These are phyloP conservation scores for Zea luxurians DNA, from an alignment of 176 grass and related monocot genomes.

Conservation along the genomic window DNA sequence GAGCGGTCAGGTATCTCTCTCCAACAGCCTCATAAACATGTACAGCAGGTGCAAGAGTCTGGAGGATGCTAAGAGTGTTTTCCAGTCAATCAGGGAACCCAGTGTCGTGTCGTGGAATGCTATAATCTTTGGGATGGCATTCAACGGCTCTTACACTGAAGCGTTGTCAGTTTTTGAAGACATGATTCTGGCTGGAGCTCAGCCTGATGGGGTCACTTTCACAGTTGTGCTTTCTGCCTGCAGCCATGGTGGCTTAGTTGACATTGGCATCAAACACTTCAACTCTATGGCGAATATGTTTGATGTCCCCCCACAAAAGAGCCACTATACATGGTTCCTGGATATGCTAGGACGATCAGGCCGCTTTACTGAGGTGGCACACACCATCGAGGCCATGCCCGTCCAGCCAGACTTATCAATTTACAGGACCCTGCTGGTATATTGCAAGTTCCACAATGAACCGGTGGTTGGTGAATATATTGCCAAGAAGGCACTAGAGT, in stretches of 20 bases:
- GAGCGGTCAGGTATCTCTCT: slow-evolving; percentile 52
- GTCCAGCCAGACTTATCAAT: slow-evolving; percentile 38
- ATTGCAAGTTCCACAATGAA: slow-evolving; percentile 40
- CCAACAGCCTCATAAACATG: slow-evolving; percentile 79
- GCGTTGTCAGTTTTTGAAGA: slow-evolving; percentile 76
- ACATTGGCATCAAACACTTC: slow-evolving; percentile 70
- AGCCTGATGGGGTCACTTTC: slow-evolving; percentile 71
- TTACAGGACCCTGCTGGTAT: slow-evolving; percentile 38
- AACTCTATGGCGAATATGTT: slow-evolving; percentile 55
- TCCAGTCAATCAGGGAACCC: slow-evolving; percentile 58
- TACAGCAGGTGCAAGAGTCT: slow-evolving; percentile 76
- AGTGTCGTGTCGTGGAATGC: slow-evolving; percentile 72
- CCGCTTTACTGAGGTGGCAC: slow-evolving; percentile 57
- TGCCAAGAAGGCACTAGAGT: slow-evolving; percentile 38
- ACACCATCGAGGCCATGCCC: slow-evolving; percentile 47
- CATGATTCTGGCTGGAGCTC: slow-evolving; percentile 57
- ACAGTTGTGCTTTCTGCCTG: slow-evolving; percentile 63
- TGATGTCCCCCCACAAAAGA: slow-evolving; percentile 55
- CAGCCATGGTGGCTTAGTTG: slow-evolving; percentile 45
- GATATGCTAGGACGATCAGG: slow-evolving; percentile 70
- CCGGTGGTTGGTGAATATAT: neutral
- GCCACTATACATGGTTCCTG: slow-evolving; percentile 65
- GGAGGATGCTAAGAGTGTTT: slow-evolving; percentile 57
- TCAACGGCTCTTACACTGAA: slow-evolving; percentile 42
- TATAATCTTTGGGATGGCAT: slow-evolving; percentile 55